phyloP scores from a whole-genome alignment of 2,329 filamentous ascomycete species.

The Phyllosticta capitalensis region DNA sequence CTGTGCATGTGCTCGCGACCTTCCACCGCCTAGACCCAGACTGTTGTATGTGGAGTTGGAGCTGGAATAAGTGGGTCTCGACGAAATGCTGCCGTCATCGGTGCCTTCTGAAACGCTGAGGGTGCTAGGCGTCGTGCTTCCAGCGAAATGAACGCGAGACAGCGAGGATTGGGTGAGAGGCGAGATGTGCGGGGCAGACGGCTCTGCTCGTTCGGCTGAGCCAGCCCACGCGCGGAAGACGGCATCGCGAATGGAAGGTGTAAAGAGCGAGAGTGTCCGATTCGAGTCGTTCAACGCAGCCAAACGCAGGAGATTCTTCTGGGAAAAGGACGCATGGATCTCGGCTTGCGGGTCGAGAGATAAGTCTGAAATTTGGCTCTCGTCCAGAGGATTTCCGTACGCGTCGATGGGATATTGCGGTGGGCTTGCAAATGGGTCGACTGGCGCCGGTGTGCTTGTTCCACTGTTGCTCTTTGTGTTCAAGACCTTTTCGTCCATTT shows the following conservation, averaged over 20 bases:
- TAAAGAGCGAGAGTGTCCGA: conserved; percentile 82
- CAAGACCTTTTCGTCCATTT: conserved; percentile 48
- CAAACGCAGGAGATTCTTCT: conserved; percentile 82
- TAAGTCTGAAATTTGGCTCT: conserved; percentile 64
- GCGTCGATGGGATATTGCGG: conserved; percentile 75
- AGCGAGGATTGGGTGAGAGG: conserved; percentile 34
- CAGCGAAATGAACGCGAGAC: conserved; percentile 35
- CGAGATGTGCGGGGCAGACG: conserved; percentile 31
- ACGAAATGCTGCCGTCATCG: conserved; percentile 38
- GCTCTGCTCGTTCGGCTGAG: conserved; percentile 59
- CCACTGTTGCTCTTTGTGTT: conserved; percentile 29
- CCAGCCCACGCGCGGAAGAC: conserved; percentile 91
- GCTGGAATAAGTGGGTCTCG: conserved; percentile 57
- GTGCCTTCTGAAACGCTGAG: conserved; percentile 40
- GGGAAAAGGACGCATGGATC: conserved; percentile 82
- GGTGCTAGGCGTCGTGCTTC: conserved; percentile 15
- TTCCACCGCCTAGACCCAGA: conserved; percentile 52
- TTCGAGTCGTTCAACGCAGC: conserved; percentile 80
- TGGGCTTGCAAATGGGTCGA: conserved; percentile 74
- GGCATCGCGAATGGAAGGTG: conserved; percentile 78
- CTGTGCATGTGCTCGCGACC: conserved; percentile 50
- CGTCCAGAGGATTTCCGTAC: conserved; percentile 66
- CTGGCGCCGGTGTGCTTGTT: conserved; percentile 43
- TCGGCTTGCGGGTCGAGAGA: conserved; percentile 72
- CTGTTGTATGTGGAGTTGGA: conserved; percentile 51